Conservation (phyloP, 2,329 filamentous ascomycete genomes). For the Xylariales sp. region DNA sequence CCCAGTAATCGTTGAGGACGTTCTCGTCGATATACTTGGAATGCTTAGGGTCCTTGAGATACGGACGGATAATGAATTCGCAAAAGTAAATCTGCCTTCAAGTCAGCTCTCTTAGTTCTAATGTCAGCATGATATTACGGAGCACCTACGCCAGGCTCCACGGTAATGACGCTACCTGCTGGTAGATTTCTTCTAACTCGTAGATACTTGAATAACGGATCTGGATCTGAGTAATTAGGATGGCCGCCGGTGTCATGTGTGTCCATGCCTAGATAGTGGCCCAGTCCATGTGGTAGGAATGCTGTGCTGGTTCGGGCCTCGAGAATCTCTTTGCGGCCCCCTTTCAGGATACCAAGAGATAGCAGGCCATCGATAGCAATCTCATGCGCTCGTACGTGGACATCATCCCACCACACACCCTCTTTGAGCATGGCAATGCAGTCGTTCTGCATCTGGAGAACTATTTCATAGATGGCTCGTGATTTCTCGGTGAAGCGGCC, state of each 20-base stretch:
- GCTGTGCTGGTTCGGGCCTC: conserved; percentile 83
- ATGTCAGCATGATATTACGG: not conserved
- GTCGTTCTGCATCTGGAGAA: conserved; percentile 86
- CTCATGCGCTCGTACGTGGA: conserved; percentile 82
- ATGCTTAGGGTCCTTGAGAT: conserved; percentile 77
- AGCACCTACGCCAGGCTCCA: conserved; percentile 83
- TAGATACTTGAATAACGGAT: conserved; percentile 88
- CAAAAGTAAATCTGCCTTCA: conserved; percentile 82
- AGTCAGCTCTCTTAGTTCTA: conserved; percentile 21
- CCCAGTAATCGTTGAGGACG: conserved; percentile 83
- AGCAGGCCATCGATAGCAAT: conserved; percentile 85
- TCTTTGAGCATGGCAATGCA: conserved; percentile 78
- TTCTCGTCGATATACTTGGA: conserved; percentile 79
- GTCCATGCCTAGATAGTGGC: conserved; percentile 92
- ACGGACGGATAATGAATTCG: conserved; percentile 86
- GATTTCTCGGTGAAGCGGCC: conserved; percentile 77
- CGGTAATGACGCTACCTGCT: conserved; percentile 86
- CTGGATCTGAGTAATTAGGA: conserved; percentile 80
- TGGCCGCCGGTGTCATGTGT: conserved; percentile 89
- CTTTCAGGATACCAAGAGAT: conserved; percentile 77
- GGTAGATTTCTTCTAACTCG: conserved; percentile 81
- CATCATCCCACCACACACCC: conserved; percentile 82
- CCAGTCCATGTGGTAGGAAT: conserved; percentile 92
- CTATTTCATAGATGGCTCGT: conserved; percentile 81
- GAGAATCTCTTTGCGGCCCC: conserved; percentile 77